Conservation (phyloP, 805 yeast genomes). For the Saccharomycodes ludwigii region DNA sequence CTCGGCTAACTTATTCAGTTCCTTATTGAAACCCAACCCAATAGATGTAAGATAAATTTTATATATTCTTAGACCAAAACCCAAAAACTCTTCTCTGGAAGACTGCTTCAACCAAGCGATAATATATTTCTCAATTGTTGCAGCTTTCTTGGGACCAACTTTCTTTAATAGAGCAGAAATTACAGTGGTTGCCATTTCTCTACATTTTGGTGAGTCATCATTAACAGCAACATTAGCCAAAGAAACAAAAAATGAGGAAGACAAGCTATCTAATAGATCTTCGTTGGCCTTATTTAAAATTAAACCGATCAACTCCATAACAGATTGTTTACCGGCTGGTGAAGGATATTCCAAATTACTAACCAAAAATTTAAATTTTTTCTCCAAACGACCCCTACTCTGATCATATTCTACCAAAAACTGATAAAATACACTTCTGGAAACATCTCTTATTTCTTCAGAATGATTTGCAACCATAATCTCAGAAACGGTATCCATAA, state of each 20-base stretch:
- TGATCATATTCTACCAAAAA: slow-evolving; percentile 93
- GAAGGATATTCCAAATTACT: slow-evolving; percentile 76
- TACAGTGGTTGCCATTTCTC: slow-evolving; percentile 68
- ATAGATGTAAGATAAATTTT: slow-evolving; percentile 43
- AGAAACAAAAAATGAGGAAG: slow-evolving; percentile 73
- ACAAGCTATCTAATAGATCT: slow-evolving; percentile 44
- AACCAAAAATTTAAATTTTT: slow-evolving; percentile 70
- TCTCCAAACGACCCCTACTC: slow-evolving; percentile 72
- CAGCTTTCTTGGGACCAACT: slow-evolving; percentile 26
- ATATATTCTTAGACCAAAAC: slow-evolving; percentile 67
- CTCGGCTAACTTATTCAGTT: slow-evolving; percentile 31
- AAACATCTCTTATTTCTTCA: slow-evolving; percentile 67
- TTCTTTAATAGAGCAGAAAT: slow-evolving; percentile 42
- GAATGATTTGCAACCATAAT: slow-evolving; percentile 87
- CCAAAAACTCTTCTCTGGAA: slow-evolving; percentile 37
- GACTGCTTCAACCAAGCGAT: slow-evolving; percentile 53
- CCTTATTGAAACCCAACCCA: slow-evolving; percentile 28
- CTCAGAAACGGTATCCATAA: slow-evolving; percentile 66
- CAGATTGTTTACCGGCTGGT: slow-evolving; percentile 77
- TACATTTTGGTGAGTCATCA: slow-evolving; percentile 68
- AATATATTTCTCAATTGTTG: slow-evolving; percentile 26
- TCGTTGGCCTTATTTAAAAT: slow-evolving; percentile 54
- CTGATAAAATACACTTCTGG: slow-evolving; percentile 72
- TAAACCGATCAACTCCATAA: slow-evolving; percentile 71
- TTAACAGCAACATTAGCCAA: slow-evolving; percentile 64